Conservation (phyloP, 805 yeast genomes). For the Yarrowia sp. region DNA sequence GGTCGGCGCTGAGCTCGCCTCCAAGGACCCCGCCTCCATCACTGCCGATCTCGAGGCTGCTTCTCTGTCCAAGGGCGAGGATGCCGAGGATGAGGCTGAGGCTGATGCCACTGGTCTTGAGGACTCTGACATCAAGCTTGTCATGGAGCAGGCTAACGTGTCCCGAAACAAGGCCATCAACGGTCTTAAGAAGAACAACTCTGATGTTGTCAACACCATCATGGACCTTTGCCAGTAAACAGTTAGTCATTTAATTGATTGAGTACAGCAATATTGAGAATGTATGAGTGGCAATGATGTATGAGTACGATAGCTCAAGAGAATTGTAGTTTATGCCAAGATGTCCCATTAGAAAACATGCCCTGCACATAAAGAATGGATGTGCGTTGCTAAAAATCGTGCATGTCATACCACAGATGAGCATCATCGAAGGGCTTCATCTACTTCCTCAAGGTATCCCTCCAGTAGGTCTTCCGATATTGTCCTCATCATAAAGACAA, state of each 20-base stretch:
- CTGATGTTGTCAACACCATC: conserved; percentile 95
- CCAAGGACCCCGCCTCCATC: conserved; percentile 32
- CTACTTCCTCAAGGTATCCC: too few relatives aligned
- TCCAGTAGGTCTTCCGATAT: neutral
- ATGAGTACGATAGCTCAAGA: too few relatives aligned
- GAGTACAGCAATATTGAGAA: neutral
- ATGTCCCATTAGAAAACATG: too few relatives aligned
- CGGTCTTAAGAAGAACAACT: conserved; percentile 82
- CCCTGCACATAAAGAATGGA: too few relatives aligned
- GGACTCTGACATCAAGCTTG: conserved; percentile 76
- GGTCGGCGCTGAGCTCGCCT: conserved; percentile 46
- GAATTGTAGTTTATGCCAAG: too few relatives aligned
- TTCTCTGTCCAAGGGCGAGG: conserved; percentile 44
- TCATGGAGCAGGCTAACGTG: conserved; percentile 87
- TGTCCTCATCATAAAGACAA: too few relatives aligned
- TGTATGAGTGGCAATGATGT: too few relatives aligned
- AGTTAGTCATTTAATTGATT: conserved; percentile 4
- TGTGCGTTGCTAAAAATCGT: too few relatives aligned
- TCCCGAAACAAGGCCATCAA: conserved; percentile 86
- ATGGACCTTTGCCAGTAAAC: conserved; percentile 50
- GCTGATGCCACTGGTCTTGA: conserved; percentile 85
- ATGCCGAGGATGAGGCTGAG: conserved; percentile 62
- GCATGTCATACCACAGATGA: too few relatives aligned
- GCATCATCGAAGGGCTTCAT: too few relatives aligned
- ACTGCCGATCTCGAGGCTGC: conserved; percentile 36